Percentiles rank a stretch among this genome's conserved stretches.
phyloP scores from a whole-genome alignment of 139 green algal species.

The Marvania coccoides region DNA sequence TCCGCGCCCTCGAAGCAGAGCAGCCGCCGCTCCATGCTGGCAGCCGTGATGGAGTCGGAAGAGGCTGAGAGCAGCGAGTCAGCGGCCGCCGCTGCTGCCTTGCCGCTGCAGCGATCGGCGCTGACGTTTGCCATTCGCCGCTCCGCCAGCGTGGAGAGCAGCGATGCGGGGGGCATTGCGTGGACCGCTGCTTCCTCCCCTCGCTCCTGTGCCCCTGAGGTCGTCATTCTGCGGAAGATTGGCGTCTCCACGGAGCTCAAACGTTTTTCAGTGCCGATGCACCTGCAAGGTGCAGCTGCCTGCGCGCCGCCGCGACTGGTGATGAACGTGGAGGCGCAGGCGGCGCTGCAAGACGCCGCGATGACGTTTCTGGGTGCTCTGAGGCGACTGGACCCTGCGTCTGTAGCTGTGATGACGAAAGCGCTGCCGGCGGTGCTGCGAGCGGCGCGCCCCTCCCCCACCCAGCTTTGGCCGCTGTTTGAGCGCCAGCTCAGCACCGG shows the following conservation, averaged over 20 bases:
- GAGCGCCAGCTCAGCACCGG: background rate
- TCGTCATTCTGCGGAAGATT: background rate
- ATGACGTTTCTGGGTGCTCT: background rate
- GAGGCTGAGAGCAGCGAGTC: too few species aligned
- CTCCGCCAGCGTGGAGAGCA: background rate
- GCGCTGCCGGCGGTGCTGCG: background rate
- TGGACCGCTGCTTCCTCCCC: background rate
- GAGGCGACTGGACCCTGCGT: background rate
- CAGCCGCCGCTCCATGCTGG: background rate
- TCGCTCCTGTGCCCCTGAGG: background rate
- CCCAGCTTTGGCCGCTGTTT: background rate
- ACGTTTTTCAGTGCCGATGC: background rate
- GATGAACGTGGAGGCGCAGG: background rate
- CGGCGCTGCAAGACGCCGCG: background rate
- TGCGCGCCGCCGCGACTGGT: background rate
- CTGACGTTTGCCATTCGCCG: too few species aligned
- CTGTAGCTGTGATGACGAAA: background rate
- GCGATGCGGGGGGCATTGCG: background rate
- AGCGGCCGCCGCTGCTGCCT: too few species aligned
- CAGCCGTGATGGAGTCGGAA: background rate
- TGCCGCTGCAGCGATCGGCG: too few species aligned
- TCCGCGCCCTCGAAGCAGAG: background rate
- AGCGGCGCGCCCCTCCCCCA: background rate
- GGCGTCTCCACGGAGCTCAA: background rate
- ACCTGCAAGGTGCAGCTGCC: background rate